Evolutionary conservation across 2,329 filamentous ascomycete species (phyloP).

Genomic region (Xylaria sp.): DNA sequence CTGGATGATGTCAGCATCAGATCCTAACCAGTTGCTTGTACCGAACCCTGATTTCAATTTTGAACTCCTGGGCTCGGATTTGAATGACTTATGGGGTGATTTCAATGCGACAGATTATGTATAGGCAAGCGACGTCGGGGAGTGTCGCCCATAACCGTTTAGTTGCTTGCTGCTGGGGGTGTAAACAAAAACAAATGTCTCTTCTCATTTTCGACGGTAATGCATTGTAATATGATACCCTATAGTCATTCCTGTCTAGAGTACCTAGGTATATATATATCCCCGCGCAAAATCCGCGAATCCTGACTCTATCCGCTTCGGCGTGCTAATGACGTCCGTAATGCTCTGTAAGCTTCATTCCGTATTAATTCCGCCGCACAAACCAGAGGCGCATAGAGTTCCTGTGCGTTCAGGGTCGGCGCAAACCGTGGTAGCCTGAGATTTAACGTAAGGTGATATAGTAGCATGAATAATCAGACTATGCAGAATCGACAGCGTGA

Average conservation of each 20-base stretch:
- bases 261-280: not conserved
- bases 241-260: not conserved
- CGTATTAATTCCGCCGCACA: not conserved
- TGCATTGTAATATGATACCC: slow-evolving; percentile 30
- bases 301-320: not conserved
- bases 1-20: slow-evolving; percentile 49
- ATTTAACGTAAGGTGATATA: not conserved
- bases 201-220: slow-evolving; percentile 26
- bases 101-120: slow-evolving; percentile 43
- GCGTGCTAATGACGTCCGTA: not conserved
- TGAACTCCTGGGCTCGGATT: slow-evolving; percentile 63
- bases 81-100: slow-evolving; percentile 68
- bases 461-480: not conserved
- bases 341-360: not conserved
- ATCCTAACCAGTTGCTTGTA: slow-evolving; percentile 50
- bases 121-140: slow-evolving; percentile 15
- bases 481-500: not conserved
- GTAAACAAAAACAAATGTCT: slow-evolving; percentile 17
- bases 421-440: not conserved
- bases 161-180: slow-evolving; percentile 6
- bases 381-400: not conserved
- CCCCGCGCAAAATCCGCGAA: not conserved
- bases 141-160: slow-evolving; percentile 2
- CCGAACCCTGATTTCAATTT: slow-evolving; percentile 66
- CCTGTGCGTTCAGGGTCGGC: not conserved